Evolutionary conservation across 2,329 filamentous ascomycete genomes (phyloP).

Genomic region (Setomelanomma holmii): DNA sequence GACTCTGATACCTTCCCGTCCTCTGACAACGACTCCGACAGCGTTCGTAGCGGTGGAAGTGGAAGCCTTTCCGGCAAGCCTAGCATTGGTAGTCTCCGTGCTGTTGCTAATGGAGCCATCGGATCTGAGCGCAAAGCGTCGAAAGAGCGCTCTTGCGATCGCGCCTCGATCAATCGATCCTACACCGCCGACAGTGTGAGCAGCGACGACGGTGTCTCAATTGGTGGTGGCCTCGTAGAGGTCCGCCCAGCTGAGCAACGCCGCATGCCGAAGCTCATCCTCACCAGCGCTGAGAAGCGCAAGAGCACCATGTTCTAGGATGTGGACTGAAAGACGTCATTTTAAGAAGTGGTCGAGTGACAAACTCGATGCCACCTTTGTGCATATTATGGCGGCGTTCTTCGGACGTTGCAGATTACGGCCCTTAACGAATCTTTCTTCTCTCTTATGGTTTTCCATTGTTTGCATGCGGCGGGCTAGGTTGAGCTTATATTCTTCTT

Average conservation of each 20-base stretch:
- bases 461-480: slow-evolving; percentile 28
- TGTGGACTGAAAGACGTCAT: slow-evolving; percentile 19
- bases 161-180: slow-evolving; percentile 47
- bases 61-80: slow-evolving; percentile 80
- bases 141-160: slow-evolving; percentile 47
- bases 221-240: slow-evolving; percentile 63
- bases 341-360: slow-evolving; percentile 9
- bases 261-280: slow-evolving; percentile 83
- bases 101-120: slow-evolving; percentile 82
- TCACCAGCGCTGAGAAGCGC: slow-evolving; percentile 89
- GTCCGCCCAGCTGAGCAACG: slow-evolving; percentile 64
- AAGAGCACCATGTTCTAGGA: slow-evolving; percentile 71
- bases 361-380: slow-evolving; percentile 27
- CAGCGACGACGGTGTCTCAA: slow-evolving; percentile 65
- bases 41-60: slow-evolving; percentile 68
- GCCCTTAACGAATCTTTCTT: slow-evolving; percentile 48
- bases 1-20: slow-evolving; percentile 83
- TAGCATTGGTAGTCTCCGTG: slow-evolving; percentile 77
- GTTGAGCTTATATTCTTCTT: slow-evolving; percentile 27
- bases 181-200: slow-evolving; percentile 70
- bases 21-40: slow-evolving; percentile 67
- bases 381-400: slow-evolving; percentile 45
- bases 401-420: slow-evolving; percentile 37
- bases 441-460: slow-evolving; percentile 26
- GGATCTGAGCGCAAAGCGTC: slow-evolving; percentile 79